These are phyloP conservation scores for Kwoniella sp. DNA, from an alignment of 768 basidiomycete genomes.

Conservation along the genomic window DNA sequence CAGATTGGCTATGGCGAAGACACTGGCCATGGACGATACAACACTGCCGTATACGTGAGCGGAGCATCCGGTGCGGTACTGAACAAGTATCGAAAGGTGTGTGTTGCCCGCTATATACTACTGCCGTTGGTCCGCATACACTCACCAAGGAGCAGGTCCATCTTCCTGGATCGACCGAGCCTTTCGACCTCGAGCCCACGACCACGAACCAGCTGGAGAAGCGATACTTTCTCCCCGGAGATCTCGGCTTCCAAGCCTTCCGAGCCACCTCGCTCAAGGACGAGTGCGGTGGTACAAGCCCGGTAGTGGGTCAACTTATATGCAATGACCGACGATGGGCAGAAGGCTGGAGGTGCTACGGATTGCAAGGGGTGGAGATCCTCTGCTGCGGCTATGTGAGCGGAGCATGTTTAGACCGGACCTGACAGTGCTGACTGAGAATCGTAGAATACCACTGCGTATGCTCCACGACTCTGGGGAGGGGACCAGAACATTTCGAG, in stretches of 20 bases:
- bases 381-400: constrained; percentile 47
- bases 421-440: neutral
- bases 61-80: constrained; percentile 31
- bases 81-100: constrained; percentile 43
- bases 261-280: constrained; percentile 35
- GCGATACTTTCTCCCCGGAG: constrained; percentile 46
- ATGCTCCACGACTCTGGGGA: constrained; percentile 47
- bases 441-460: constrained; percentile 46
- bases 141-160: constrained; percentile 23
- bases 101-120: neutral
- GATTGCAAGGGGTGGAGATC: constrained; percentile 46
- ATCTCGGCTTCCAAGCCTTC: constrained; percentile 47
- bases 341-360: constrained; percentile 46
- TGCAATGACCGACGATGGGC: constrained; percentile 49
- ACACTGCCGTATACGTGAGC: constrained; percentile 44
- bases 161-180: constrained; percentile 43
- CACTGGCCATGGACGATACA: constrained; percentile 38
- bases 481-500: constrained; percentile 41
- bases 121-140: neutral
- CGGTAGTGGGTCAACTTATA: constrained; percentile 45
- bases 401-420: neutral
- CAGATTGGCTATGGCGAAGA: constrained; percentile 48
- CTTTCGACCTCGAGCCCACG: constrained; percentile 38
- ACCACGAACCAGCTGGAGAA: constrained; percentile 51
- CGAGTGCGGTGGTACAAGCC: constrained; percentile 16